Base-by-base conservation (phyloP, 495 filamentous ascomycete species). In the Lophiostoma macrostomum region DNA sequence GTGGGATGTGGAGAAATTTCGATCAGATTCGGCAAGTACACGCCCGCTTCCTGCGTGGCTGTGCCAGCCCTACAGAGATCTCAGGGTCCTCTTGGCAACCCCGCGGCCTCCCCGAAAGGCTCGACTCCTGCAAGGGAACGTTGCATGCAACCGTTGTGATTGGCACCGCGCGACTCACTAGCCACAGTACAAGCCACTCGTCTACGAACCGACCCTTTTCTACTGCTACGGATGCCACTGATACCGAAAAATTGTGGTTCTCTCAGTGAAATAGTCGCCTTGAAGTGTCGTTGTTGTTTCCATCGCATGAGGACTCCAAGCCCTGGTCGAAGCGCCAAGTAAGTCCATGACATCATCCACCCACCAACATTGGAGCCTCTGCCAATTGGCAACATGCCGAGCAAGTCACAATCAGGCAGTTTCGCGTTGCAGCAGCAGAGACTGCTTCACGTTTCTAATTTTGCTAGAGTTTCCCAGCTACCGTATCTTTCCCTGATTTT, bases 111-210 rank as follows among this genome's bases (percentile, higher is more conserved):
- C 10, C 45, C 34, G 45, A 37, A 18, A 22, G 38, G 36, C 45
- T 36, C 31, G 45, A 25, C 45, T 34, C 32, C 40, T n/a, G 22
- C 42, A 6, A 23, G 14, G 39, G 22, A 35, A 49, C 45, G 47
- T 50, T 27, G 47, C 47, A 50, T 30, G 23, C 25, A 39, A 29
- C 24, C 31, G 34, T 50, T 25, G 47, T 16, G 30, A 31, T 25
- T 46, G 13, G 28, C 27, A 46, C 42, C 34, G 42, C 27, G 42
- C 19, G 27, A 10, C 8, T 32, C 38, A 45, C 50, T 44, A 54
- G 50, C 40, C 50, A 54, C 40, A 54, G 22, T 16, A n/a, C 25
- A 36, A 45, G 40, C 50, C 39, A 54, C 50, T 46, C 37, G 39
- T 29, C 40, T 54, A 41, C 40, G 18, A 19, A 18, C 50, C 50